Evolutionary conservation across 306 rosid genomes (phyloP).

Genomic region (Dicorynia guianensis): DNA sequence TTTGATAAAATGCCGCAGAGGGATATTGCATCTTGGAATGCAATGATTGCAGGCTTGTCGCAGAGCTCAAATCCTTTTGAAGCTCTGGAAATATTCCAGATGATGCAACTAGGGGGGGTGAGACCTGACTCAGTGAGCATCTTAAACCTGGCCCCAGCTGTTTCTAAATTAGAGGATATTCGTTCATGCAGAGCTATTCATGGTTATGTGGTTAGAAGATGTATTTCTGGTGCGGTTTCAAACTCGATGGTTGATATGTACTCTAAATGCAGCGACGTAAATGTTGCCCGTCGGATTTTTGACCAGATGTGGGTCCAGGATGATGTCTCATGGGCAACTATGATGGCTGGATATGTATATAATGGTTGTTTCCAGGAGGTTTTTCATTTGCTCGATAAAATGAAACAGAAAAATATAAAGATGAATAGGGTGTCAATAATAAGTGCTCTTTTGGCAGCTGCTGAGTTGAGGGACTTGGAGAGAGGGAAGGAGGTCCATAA

Average conservation of each 20-base stretch:
- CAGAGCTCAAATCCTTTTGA: slow-evolving; percentile 54
- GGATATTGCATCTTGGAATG: slow-evolving; percentile 70
- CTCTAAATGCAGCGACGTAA: slow-evolving; percentile 63
- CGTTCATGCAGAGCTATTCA: slow-evolving; percentile 66
- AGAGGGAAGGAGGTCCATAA: slow-evolving; percentile 62
- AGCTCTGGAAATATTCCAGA: slow-evolving; percentile 55
- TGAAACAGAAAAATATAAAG: slow-evolving; percentile 42
- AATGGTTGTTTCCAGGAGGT: slow-evolving; percentile 59
- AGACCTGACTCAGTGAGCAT: slow-evolving; percentile 63
- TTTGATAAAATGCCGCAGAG: slow-evolving; percentile 64
- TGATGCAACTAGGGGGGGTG: slow-evolving; percentile 54
- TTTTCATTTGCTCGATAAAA: slow-evolving; percentile 59
- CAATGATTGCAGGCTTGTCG: slow-evolving; percentile 69
- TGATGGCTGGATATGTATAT: slow-evolving; percentile 69
- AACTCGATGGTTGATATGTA: slow-evolving; percentile 80
- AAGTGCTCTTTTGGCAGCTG: slow-evolving; percentile 66
- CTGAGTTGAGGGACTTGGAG: slow-evolving; percentile 63
- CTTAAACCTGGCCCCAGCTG: slow-evolving; percentile 75
- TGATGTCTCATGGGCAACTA: slow-evolving; percentile 66
- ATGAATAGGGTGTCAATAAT: slow-evolving; percentile 58
- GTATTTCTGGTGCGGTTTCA: slow-evolving; percentile 43
- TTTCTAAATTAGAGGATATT: slow-evolving; percentile 55
- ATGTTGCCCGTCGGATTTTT: slow-evolving; percentile 51
- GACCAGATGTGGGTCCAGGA: slow-evolving; percentile 53
- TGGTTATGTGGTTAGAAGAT: slow-evolving; percentile 64